A percentile compares a stretch with the other conserved stretches of the same genome.
phyloP scores from a whole-genome alignment of 2,329 filamentous ascomycete genomes.

The Saccharata proteae region DNA sequence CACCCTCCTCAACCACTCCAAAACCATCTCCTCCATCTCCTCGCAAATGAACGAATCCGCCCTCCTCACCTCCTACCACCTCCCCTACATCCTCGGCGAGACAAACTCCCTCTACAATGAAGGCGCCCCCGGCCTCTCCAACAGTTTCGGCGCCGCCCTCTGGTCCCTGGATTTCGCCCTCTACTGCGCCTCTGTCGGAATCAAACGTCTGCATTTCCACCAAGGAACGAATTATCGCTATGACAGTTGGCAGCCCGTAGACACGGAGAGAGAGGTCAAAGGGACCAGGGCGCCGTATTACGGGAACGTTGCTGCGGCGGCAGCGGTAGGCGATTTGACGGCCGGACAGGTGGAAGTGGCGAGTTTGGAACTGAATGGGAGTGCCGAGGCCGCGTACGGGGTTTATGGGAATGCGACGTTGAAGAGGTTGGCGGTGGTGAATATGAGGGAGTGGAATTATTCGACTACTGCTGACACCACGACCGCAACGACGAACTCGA shows the following conservation, averaged over 20 bases:
- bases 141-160: conserved; percentile 53
- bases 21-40: conserved; percentile 37
- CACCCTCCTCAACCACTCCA: conserved; percentile 52
- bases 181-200: conserved; percentile 42
- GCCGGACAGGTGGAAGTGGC: conserved; percentile 31
- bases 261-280: conserved; percentile 35
- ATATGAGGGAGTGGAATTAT: conserved; percentile 49
- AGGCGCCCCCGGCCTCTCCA: conserved; percentile 48
- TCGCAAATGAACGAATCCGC: conserved; percentile 38
- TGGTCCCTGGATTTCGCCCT: conserved; percentile 54
- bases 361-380: conserved; percentile 32
- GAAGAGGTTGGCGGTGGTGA: conserved; percentile 41
- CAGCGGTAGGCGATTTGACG: conserved; percentile 37
- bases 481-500: conserved; percentile 11
- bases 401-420: conserved; percentile 37
- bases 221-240: conserved; percentile 53
- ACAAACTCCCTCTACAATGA: conserved; percentile 52
- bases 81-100: conserved; percentile 48
- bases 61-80: conserved; percentile 23
- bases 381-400: conserved; percentile 43
- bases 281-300: conserved; percentile 56
- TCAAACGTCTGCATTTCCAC: conserved; percentile 51
- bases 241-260: conserved; percentile 47
- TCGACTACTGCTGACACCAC: conserved; percentile 25
- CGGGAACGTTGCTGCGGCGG: conserved; percentile 46